Conservation (phyloP, 2,329 filamentous ascomycete species). For the Elsinoe perseae region DNA sequence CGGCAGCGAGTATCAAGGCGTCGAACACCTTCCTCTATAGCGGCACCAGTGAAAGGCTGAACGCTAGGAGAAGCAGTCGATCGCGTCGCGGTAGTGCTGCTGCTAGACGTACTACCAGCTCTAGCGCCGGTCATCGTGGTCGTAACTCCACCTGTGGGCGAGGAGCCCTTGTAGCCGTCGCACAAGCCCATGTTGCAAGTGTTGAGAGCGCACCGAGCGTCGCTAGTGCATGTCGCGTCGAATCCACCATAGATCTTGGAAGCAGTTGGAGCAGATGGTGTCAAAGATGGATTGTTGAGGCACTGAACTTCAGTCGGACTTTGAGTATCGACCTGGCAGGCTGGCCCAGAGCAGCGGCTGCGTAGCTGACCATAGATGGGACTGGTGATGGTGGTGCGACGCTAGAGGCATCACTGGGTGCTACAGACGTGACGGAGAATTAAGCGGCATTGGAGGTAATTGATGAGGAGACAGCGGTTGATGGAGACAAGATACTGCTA, state of each 20-base stretch:
- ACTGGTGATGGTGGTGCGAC: neutral
- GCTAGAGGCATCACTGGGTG: neutral
- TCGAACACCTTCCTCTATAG: neutral
- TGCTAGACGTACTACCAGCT: neutral
- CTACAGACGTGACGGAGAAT: neutral
- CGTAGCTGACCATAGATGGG: conserved; percentile 5
- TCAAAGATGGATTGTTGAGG: conserved; percentile 18
- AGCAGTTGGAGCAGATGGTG: neutral
- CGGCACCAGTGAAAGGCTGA: neutral
- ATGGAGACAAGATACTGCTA: neutral
- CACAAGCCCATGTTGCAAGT: conserved; percentile 24
- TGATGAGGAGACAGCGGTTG: neutral
- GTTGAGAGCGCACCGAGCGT: conserved; percentile 23
- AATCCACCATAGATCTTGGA: conserved; percentile 23
- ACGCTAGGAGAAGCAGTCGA: neutral
- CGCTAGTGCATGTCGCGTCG: conserved; percentile 22
- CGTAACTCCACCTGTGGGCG: neutral
- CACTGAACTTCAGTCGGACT: conserved; percentile 19
- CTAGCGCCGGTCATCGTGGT: neutral
- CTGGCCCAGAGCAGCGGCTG: neutral
- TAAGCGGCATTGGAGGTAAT: neutral
- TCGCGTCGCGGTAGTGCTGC: neutral
- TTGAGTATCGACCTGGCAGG: conserved; percentile 3
- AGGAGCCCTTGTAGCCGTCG: conserved; percentile 19
- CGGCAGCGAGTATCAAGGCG: neutral